Percentiles rank a stretch among this genome's conserved stretches.
Evolutionary conservation across 129 eudicot species (phyloP).

Genomic region (Chrysanthemum lavandulifolium): DNA sequence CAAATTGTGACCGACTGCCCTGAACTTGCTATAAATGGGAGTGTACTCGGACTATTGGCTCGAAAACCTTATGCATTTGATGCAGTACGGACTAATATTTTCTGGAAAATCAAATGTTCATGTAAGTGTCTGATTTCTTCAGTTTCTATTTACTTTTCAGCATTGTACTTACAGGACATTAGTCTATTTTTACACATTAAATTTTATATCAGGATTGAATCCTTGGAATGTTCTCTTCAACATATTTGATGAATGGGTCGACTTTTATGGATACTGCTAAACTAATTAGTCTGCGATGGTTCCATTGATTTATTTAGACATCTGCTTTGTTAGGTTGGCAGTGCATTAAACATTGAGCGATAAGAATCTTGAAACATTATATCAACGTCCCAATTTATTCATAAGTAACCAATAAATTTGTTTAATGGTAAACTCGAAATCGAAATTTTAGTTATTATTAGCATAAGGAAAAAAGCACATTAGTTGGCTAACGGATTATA

Average conservation of each 20-base stretch:
- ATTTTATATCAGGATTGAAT: neutral
- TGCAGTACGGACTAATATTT: neutral
- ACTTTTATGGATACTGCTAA: neutral
- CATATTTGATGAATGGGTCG: neutral
- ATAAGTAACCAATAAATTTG: too few species aligned
- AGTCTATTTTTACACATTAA: neutral
- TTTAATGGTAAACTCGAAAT: too few species aligned
- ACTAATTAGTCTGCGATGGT: neutral
- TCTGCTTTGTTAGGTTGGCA: too few species aligned
- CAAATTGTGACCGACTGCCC: constrained; percentile 12
- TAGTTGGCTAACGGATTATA: neutral
- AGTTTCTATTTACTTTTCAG: neutral
- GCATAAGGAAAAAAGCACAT: neutral
- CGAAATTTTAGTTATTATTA: too few species aligned
- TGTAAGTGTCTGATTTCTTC: constrained; percentile 18
- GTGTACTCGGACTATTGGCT: constrained; percentile 28
- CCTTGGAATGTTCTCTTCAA: neutral
- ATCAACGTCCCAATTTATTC: too few species aligned
- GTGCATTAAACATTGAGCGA: too few species aligned
- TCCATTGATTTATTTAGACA: too few species aligned
- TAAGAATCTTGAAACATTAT: too few species aligned
- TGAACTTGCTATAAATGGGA: constrained; percentile 17
- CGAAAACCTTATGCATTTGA: constrained; percentile 28
- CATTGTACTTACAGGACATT: neutral
- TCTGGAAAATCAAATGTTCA: constrained; percentile 10